Conservation (phyloP, 345 rosid species). For the Pistacia vera region DNA sequence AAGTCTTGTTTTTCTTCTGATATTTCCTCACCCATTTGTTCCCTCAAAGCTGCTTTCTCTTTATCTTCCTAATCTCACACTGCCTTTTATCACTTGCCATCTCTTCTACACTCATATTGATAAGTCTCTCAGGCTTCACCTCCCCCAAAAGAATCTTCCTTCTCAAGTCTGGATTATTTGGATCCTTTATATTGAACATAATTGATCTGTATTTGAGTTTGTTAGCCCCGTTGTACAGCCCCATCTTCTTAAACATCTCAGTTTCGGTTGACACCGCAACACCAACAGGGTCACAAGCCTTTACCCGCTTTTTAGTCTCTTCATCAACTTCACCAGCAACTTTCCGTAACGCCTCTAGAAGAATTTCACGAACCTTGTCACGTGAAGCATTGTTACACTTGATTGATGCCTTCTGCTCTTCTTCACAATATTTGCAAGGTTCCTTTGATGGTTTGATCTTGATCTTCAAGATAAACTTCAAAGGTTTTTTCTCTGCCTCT, state of each 20-base stretch:
- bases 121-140: slow-evolving; percentile 70
- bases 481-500: too few relatives aligned
- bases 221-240: slow-evolving; percentile 44
- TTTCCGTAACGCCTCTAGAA: slow-evolving; percentile 44
- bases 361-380: slow-evolving; percentile 44
- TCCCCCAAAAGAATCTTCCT: slow-evolving; percentile 84
- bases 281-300: slow-evolving; percentile 40
- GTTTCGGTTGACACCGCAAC: slow-evolving; percentile 47
- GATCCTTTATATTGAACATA: slow-evolving; percentile 56
- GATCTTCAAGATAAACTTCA: too few relatives aligned
- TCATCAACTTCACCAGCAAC: slow-evolving; percentile 35
- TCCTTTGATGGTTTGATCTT: too few relatives aligned
- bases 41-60: slow-evolving; percentile 33
- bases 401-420: background rate
- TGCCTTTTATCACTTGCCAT: slow-evolving; percentile 86
- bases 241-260: slow-evolving; percentile 45
- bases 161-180: slow-evolving; percentile 83
- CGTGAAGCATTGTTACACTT: slow-evolving; percentile 33
- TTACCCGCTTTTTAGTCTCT: slow-evolving; percentile 31
- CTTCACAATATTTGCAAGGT: background rate
- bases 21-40: background rate
- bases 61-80: slow-evolving; percentile 66
- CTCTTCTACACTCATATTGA: slow-evolving; percentile 67
- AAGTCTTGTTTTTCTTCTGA: too few relatives aligned
- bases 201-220: slow-evolving; percentile 49